These are phyloP conservation scores for Pistacia integerrima DNA, from an alignment of 345 rosid species.

Conservation along the genomic window DNA sequence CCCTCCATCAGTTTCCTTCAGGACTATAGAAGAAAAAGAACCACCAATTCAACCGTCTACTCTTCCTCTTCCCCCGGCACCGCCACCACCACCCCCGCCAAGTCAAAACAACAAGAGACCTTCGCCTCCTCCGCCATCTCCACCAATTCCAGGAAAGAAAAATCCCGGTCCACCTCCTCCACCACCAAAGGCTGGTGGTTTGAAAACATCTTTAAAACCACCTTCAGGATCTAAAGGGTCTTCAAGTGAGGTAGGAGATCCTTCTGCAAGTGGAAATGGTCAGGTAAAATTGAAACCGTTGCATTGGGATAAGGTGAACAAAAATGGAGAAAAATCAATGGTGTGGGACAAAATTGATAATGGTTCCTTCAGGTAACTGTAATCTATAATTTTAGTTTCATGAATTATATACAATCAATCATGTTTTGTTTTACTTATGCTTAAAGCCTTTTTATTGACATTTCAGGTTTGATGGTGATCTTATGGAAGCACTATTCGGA, in stretches of 20 bases:
- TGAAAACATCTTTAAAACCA: slow-evolving; percentile 37
- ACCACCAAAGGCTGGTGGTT: slow-evolving; percentile 33
- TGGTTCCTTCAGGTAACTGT: slow-evolving; percentile 78
- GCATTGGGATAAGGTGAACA: slow-evolving; percentile 89
- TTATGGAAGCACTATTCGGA: slow-evolving; percentile 95
- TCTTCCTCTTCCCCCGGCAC: slow-evolving; percentile 35
- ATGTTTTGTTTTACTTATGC: background rate
- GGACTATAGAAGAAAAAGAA: slow-evolving; percentile 22
- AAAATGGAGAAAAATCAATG: slow-evolving; percentile 69
- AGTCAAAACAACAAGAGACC: slow-evolving; percentile 14
- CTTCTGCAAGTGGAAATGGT: slow-evolving; percentile 36
- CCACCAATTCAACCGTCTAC: slow-evolving; percentile 26
- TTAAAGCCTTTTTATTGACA: background rate
- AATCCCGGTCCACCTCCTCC: slow-evolving; percentile 49
- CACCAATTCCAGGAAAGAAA: slow-evolving; percentile 24
- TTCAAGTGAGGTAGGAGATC: slow-evolving; percentile 25
- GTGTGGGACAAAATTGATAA: slow-evolving; percentile 84
- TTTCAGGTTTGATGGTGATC: slow-evolving; percentile 74
- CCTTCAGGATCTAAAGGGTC: slow-evolving; percentile 37
- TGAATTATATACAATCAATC: background rate
- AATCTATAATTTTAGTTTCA: background rate
- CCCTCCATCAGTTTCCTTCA: slow-evolving; percentile 18
- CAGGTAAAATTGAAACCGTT: slow-evolving; percentile 78
- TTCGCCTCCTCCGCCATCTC: slow-evolving; percentile 35
- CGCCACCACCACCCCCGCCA: slow-evolving; percentile 36